Conservation (phyloP, 2,329 filamentous ascomycete genomes). For the Tolypocladium album region DNA sequence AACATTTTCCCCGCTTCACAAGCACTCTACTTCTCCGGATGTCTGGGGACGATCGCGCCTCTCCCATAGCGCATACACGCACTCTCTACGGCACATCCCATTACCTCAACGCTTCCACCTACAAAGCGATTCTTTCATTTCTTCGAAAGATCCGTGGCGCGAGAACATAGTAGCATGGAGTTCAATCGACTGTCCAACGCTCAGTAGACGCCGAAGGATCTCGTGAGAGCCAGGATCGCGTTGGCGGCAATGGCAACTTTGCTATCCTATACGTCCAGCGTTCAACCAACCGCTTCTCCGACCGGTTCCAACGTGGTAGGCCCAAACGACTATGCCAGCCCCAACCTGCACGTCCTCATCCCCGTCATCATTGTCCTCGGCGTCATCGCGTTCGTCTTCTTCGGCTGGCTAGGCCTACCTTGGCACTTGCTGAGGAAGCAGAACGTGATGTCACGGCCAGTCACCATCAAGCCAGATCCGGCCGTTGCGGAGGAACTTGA, state of each 20-base stretch:
- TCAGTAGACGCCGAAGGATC: not conserved
- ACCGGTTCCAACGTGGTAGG: not conserved
- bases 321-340: not conserved
- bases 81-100: not conserved
- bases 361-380: not conserved
- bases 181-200: not conserved
- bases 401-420: not conserved
- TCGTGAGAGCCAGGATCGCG: not conserved
- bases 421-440: not conserved
- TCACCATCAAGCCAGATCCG: not conserved
- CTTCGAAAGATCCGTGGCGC: not conserved
- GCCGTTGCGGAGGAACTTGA: not conserved
- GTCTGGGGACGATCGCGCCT: not conserved
- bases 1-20: not conserved
- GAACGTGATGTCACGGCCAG: not conserved
- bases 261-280: not conserved
- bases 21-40: not conserved
- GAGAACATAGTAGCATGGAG: too few species aligned
- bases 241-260: not conserved
- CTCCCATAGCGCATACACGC: not conserved
- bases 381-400: not conserved
- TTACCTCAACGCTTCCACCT: not conserved
- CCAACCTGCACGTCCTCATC: not conserved
- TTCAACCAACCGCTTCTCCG: not conserved
- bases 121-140: not conserved